Percentiles rank a stretch among this genome's conserved stretches.
Conservation (phyloP, 768 basidiomycete genomes). For the Tricholoma saponaceum region DNA sequence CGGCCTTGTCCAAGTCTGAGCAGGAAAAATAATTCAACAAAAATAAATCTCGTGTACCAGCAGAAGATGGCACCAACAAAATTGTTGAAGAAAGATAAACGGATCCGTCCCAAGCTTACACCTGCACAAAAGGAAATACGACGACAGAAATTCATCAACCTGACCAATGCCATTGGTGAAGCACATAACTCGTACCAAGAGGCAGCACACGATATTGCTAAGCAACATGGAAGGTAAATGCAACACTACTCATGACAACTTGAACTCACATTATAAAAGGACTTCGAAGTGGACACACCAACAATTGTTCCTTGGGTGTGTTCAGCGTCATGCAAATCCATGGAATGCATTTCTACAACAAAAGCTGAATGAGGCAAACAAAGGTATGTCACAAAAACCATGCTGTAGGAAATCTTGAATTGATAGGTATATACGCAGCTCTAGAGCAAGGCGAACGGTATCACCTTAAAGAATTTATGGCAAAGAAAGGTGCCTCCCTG, state of each 20-base stretch:
- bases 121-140: background rate
- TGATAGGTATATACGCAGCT: background rate
- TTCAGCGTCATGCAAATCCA: background rate
- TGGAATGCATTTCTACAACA: background rate
- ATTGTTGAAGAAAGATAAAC: background rate
- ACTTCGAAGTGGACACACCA: background rate
- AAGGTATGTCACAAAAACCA: background rate
- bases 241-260: too few species aligned
- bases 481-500: background rate
- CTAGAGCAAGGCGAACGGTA: background rate
- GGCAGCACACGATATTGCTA: too few species aligned
- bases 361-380: background rate
- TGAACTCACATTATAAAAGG: background rate
- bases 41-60: too few species aligned
- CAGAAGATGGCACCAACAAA: background rate
- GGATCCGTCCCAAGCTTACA: background rate
- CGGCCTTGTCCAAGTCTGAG: too few species aligned
- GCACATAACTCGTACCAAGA: background rate
- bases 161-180: background rate
- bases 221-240: too few species aligned
- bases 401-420: background rate
- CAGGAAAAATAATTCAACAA: too few species aligned
- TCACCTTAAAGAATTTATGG: background rate
- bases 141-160: background rate
- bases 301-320: background rate